Percentiles rank a stretch among this genome's conserved stretches.
Evolutionary conservation across 1,284 basidiomycete genomes (phyloP).

Genomic region (Cryptococcus sp.): DNA sequence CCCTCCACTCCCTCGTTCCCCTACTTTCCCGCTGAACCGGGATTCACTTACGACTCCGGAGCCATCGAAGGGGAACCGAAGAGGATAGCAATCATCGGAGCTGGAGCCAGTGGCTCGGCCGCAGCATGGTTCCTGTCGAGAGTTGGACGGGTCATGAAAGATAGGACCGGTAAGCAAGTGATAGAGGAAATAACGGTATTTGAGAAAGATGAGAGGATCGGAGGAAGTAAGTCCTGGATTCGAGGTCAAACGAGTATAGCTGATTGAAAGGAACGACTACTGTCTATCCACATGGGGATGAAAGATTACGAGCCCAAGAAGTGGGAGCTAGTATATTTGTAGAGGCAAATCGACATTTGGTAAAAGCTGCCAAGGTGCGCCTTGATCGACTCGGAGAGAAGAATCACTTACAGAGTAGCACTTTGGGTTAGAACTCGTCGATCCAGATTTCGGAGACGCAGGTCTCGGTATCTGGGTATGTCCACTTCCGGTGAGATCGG

Average conservation of each 20-base stretch:
- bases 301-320: constrained; percentile 60
- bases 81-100: constrained; percentile 74
- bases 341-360: constrained; percentile 71
- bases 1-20: not conserved
- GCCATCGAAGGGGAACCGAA: constrained; percentile 16
- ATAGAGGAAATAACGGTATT: constrained; percentile 68
- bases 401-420: constrained; percentile 49
- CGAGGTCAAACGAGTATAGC: not conserved
- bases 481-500: not conserved
- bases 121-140: constrained; percentile 77
- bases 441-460: constrained; percentile 50
- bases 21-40: not conserved
- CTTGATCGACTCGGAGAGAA: constrained; percentile 48
- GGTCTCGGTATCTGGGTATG: constrained; percentile 40
- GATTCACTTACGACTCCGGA: constrained; percentile 3
- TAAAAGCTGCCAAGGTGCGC: constrained; percentile 74
- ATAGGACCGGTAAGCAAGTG: constrained; percentile 59
- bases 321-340: constrained; percentile 89
- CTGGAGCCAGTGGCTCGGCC: constrained; percentile 77
- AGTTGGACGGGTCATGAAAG: constrained; percentile 58
- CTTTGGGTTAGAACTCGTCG: constrained; percentile 64
- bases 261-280: constrained; percentile 60
- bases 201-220: constrained; percentile 69
- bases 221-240: constrained; percentile 64
- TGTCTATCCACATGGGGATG: constrained; percentile 71